phyloP scores from a whole-genome alignment of 371 early-diverging fungal genomes.

The Rhizomucor pusillus region DNA sequence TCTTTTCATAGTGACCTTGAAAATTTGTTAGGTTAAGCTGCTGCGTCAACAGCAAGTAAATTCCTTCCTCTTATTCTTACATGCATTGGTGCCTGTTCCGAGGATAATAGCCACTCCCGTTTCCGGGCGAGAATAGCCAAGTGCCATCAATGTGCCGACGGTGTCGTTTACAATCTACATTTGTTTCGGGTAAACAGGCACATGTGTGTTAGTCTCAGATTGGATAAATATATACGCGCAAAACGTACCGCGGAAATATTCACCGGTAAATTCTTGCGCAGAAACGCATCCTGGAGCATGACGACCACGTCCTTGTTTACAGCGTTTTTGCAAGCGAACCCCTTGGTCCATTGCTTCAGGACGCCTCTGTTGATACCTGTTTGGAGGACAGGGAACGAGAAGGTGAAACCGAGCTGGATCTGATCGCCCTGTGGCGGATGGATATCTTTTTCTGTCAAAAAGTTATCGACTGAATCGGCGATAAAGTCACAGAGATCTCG shows the following conservation, averaged over 20 bases:
- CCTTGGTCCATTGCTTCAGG: constrained; percentile 94
- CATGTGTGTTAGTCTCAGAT: not conserved
- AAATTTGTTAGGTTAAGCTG: not conserved
- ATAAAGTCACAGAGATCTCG: constrained; percentile 83
- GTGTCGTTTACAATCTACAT: constrained; percentile 90
- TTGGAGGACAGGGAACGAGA: constrained; percentile 91
- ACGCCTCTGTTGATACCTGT: constrained; percentile 74
- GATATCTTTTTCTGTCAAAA: constrained; percentile 50
- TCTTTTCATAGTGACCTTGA: constrained; percentile 69
- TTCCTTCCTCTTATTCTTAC: constrained; percentile 10
- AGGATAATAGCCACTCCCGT: constrained; percentile 90
- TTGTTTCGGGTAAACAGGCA: not conserved
- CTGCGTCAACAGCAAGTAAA: not conserved
- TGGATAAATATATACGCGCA: not conserved
- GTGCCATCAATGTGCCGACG: constrained; percentile 89
- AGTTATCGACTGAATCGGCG: constrained; percentile 80
- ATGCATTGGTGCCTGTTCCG: constrained; percentile 95
- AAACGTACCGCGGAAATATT: constrained; percentile 69
- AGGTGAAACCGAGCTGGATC: constrained; percentile 84
- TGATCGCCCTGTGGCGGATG: constrained; percentile 20
- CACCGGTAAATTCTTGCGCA: constrained; percentile 71
- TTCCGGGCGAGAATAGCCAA: constrained; percentile 78
- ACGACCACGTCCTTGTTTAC: constrained; percentile 80
- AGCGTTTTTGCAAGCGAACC: constrained; percentile 75
- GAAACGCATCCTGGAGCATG: constrained; percentile 80